Evolutionary conservation across 495 filamentous ascomycete species (phyloP), one percentile per base, ranked within the genome.

Genomic region (Tuber indicum): DNA sequence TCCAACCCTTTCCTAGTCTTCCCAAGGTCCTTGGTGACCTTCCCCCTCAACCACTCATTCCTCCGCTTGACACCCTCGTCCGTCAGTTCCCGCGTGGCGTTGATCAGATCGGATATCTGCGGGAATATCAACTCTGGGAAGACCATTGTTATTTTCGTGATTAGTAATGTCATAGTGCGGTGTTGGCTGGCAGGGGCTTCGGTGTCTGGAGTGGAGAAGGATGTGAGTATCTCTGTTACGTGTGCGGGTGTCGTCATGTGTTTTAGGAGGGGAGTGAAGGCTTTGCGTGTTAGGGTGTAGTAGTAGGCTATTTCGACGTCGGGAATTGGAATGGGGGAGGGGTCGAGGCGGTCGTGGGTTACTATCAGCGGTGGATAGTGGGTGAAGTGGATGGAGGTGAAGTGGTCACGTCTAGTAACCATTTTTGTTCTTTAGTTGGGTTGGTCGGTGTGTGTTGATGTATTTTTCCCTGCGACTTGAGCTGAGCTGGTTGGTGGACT

Each of bases 311-410:
- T 0, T 32, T 66, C 58, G 3, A 3, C 1, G 26, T 32, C n/a
- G 12, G 26, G 14, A 12, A 66, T 66, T 66, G 26, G 58, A 6
- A 66, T 4, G 26, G 58, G 58, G 58, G 58, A 66, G 58, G n/a
- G 58, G 26, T 66, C 58, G n/a, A 66, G 26, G 26, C 58, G 58
- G n/a, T 66, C 58, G n/a, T 66, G 3, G 3, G 58, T 36, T 17
- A 66, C 58, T 12, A 66, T 36, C 26, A 66, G 26, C 6, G 58
- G 58, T 32, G 58, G 58, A 7, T 66, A 66, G 14, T 66, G 58
- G 14, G n/a, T 32, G 58, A 66, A 66, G 58, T 66, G 58, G 58
- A 66, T 66, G 26, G 58, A 66, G 58, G 58, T 66, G 58, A 66
- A 66, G 10, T 32, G 10, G 10, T 66, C 58, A 0, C 14, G 58